Conservation (phyloP, 768 basidiomycete species). For the Rhodotorula toruloides region DNA sequence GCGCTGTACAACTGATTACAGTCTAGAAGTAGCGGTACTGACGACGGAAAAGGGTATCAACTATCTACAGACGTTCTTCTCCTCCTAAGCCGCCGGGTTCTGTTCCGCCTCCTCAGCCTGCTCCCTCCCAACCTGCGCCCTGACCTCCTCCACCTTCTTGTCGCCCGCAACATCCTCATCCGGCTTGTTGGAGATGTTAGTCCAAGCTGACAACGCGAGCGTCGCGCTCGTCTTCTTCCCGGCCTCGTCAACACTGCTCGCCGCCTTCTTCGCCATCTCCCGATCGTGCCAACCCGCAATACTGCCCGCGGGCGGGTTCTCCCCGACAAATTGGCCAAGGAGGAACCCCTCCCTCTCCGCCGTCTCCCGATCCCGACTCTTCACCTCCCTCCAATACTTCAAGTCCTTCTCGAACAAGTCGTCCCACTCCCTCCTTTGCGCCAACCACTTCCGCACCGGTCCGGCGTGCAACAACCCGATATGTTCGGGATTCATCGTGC, state of each 20-base stretch:
- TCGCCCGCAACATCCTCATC: slow-evolving; percentile 44
- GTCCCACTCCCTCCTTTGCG: slow-evolving; percentile 45
- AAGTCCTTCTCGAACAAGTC: slow-evolving; percentile 43
- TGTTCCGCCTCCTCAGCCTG: background rate
- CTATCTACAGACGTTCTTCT: background rate
- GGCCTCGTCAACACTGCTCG: slow-evolving; percentile 46
- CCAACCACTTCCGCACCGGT: slow-evolving; percentile 47
- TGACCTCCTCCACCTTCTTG: slow-evolving; percentile 32
- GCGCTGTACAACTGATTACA: no score
- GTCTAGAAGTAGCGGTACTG: no score
- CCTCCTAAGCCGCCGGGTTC: background rate
- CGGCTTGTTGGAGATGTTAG: slow-evolving; percentile 43
- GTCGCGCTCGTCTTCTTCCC: slow-evolving; percentile 42
- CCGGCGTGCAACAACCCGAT: slow-evolving; percentile 54
- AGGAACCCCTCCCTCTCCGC: slow-evolving; percentile 45
- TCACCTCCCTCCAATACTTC: slow-evolving; percentile 41
- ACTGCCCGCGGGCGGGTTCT: slow-evolving; percentile 43
- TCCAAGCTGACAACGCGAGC: slow-evolving; percentile 44
- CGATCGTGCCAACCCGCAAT: slow-evolving; percentile 44
- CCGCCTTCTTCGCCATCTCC: slow-evolving; percentile 41
- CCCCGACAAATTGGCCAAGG: slow-evolving; percentile 44
- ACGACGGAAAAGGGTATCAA: no score
- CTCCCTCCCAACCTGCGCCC: slow-evolving; percentile 3
- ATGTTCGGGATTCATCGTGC: slow-evolving; percentile 59
- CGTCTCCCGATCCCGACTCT: slow-evolving; percentile 38